These are phyloP conservation scores for Suillus tomentosus DNA, from an alignment of 768 basidiomycete genomes.

Conservation along the genomic window DNA sequence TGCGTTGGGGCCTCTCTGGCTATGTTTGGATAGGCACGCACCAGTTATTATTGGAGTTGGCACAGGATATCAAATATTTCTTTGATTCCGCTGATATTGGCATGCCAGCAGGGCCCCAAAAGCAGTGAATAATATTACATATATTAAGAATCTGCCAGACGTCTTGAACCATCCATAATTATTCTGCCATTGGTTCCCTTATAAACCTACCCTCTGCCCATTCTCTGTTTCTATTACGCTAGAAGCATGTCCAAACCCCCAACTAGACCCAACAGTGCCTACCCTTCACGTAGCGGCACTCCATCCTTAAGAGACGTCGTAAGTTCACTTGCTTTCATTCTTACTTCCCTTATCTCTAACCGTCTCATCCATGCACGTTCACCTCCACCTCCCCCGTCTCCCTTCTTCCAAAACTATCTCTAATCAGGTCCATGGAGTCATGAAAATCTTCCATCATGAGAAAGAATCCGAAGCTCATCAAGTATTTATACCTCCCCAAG, in stretches of 20 bases:
- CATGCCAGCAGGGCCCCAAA: neutral
- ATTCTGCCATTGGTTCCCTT: neutral
- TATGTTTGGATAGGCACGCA: too few relatives aligned
- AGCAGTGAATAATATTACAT: neutral
- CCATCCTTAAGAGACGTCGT: conserved; percentile 47
- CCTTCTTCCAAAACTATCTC: conserved; percentile 27
- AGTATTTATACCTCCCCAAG: conserved; percentile 37
- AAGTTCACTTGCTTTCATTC: conserved; percentile 18
- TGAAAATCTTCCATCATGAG: conserved; percentile 71
- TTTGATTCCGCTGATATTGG: neutral
- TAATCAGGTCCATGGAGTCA: conserved; percentile 66
- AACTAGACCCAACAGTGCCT: conserved; percentile 30
- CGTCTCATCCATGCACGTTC: conserved; percentile 20
- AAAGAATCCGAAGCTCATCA: conserved; percentile 88
- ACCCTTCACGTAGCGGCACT: conserved; percentile 41
- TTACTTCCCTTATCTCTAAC: neutral
- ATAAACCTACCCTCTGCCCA: neutral
- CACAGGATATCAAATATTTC: conserved; percentile 1
- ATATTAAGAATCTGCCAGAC: neutral
- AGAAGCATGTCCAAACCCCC: conserved; percentile 25
- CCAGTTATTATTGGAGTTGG: neutral
- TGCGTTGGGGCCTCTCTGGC: too few relatives aligned
- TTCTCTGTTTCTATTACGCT: neutral
- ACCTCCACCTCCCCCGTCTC: conserved; percentile 31
- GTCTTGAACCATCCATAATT: neutral